Conservation (phyloP, 352 stramenopile species). For the Phytophthora pluvialis region DNA sequence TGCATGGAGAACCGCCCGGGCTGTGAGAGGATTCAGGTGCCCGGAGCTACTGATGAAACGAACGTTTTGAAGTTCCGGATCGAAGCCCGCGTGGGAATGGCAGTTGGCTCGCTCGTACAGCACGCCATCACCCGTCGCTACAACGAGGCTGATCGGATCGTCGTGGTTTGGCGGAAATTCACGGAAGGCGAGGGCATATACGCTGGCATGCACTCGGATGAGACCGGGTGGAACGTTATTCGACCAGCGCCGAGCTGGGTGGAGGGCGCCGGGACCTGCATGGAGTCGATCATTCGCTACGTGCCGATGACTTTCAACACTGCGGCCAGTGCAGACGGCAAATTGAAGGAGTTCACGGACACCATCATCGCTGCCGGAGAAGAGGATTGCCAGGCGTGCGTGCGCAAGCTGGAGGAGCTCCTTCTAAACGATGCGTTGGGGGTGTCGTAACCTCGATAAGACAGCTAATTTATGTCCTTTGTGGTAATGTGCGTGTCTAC, state of each 20-base stretch:
- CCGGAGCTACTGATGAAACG: constrained; percentile 31
- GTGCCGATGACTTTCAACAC: constrained; percentile 34
- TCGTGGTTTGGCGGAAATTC: constrained; percentile 57
- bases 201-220: constrained; percentile 56
- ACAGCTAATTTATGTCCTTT: constrained; percentile 1
- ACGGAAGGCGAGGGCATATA: constrained; percentile 44
- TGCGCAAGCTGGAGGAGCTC: constrained; percentile 19
- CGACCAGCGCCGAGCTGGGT: constrained; percentile 10
- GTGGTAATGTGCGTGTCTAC: not conserved
- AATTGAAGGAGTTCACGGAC: constrained; percentile 29
- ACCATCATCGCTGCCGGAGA: constrained; percentile 18
- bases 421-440: constrained; percentile 32
- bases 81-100: constrained; percentile 2
- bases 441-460: constrained; percentile 6
- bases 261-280: constrained; percentile 10
- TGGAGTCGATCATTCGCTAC: constrained; percentile 33
- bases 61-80: constrained; percentile 35
- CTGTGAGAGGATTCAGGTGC: constrained; percentile 18
- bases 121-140: constrained; percentile 50
- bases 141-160: constrained; percentile 45
- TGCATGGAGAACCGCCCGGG: constrained; percentile 26
- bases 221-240: constrained; percentile 59
- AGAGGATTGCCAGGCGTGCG: constrained; percentile 26
- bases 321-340: not conserved
- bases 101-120: constrained; percentile 14